Percentiles rank a stretch among this genome's conserved stretches.
phyloP scores from a whole-genome alignment of 257 asterid genomes.

The Salvia rosmarinus region DNA sequence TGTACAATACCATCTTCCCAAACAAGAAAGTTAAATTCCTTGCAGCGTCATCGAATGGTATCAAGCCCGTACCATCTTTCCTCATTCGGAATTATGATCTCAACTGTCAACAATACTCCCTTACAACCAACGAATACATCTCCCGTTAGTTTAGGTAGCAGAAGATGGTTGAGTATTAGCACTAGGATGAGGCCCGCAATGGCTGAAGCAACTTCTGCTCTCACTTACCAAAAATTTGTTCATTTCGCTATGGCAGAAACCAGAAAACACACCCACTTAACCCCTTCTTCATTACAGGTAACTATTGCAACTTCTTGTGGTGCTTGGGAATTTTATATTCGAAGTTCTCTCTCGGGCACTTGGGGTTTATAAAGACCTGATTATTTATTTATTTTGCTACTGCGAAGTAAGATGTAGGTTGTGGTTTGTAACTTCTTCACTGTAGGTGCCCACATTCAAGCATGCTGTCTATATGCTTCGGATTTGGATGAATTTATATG shows the following conservation, averaged over 20 bases:
- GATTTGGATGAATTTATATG: not conserved
- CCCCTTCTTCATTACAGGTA: conserved; percentile 74
- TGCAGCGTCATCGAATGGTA: conserved; percentile 34
- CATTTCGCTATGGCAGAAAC: conserved; percentile 73
- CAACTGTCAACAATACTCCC: conserved; percentile 35
- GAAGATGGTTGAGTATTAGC: conserved; percentile 26
- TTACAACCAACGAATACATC: conserved; percentile 1
- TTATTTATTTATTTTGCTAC: not conserved
- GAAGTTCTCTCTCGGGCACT: not conserved
- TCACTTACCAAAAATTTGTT: conserved; percentile 65
- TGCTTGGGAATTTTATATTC: not conserved
- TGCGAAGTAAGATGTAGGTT: not conserved
- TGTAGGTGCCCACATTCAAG: conserved; percentile 11
- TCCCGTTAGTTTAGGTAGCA: not conserved
- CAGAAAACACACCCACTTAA: conserved; percentile 44
- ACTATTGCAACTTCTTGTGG: not conserved
- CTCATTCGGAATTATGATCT: conserved; percentile 24
- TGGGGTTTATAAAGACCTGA: conserved; percentile 17
- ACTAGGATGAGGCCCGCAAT: conserved; percentile 35
- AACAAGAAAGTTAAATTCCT: not conserved
- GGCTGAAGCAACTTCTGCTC: conserved; percentile 43
- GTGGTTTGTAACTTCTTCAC: conserved; percentile 14
- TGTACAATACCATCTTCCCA: not conserved
- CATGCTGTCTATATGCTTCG: not conserved
- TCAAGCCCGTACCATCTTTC: conserved; percentile 35